Evolutionary conservation across 139 green algal species (phyloP).

Genomic region (Dunaliella sp.): DNA sequence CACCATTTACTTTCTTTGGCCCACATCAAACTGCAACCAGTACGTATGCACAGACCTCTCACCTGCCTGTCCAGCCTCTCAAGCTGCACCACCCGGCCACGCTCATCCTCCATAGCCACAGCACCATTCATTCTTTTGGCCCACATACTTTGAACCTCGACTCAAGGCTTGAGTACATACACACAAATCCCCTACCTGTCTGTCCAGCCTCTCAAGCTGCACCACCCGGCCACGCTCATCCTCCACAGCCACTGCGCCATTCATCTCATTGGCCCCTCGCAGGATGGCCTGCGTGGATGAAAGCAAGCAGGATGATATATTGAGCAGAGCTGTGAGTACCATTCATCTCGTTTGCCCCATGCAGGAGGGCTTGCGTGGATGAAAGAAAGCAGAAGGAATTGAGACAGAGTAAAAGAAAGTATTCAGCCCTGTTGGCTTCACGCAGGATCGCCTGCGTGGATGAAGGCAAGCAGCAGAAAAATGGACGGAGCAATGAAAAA

Average conservation of each 20-base stretch:
- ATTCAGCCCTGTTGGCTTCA: no score
- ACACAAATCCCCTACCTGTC: conserved; percentile 24
- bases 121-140: conserved; percentile 74
- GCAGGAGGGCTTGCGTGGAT: conserved; percentile 70
- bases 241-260: conserved; percentile 91
- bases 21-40: no score
- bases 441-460: no score
- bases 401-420: no score
- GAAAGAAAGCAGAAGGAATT: no score
- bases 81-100: conserved; percentile 71
- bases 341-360: conserved; percentile 74
- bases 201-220: conserved; percentile 48
- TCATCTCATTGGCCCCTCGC: conserved; percentile 72
- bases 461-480: no score
- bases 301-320: no score
- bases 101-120: conserved; percentile 88
- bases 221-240: conserved; percentile 77
- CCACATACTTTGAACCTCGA: no score
- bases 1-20: no score
- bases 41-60: neutral
- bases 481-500: no score
- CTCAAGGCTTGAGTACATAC: no score
- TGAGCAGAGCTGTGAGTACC: no score
- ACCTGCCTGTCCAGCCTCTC: neutral
- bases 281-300: conserved; percentile 66